Base-by-base conservation (phyloP, 139 green algal species). In the Pleodorina starrii region DNA sequence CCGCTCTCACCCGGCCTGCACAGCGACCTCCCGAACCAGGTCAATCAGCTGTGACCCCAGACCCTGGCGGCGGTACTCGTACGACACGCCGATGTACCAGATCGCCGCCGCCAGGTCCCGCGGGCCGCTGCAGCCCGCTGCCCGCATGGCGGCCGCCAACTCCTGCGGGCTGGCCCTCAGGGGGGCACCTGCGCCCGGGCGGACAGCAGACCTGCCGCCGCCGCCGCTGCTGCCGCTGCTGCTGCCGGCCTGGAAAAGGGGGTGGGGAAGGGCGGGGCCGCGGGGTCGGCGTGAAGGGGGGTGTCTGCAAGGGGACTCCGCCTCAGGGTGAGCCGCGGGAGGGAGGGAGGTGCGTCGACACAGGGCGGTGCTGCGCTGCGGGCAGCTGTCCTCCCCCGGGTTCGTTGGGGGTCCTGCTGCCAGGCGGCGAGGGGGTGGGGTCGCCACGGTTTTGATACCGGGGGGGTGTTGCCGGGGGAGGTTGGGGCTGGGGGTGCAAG, bases 11-110 rank as follows among this genome's bases (percentile, higher is more conserved):
- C 89, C 68, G n/a, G 80, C 85, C 60, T 74, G 43, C 59, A 63
- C 21, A 0, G 42, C 90, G 38, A 93, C 73, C 42, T 91, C 57
- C 80, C 68, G 54, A 1, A 63, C 90, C 46, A 88, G 50, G 59
- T 92, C 91, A 51, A 93, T 38, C 36, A 93, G 88, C 87, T 90
- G 84, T 40, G 69, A 75, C 69, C 91, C 91, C 29, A 93, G 84
- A 36, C 84, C 84, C 36, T 89, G 84, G 36, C 90, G 85, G 2
- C 91, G 84, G 85, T 91, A 93, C 84, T 93, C 91, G 71, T 83
- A 93, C 43, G 90, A 88, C 59, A 93, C 91, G 0, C 91, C 91
- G 2, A 91, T n/a, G 54, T 88, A 85, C 82, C 82, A 87, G 36
- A 87, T 43, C 29, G 81, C 81, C 43, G 77, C 43, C n/a, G 81